These are phyloP conservation scores for Ceratocystiopsis sp. DNA, from an alignment of 2,329 filamentous ascomycete genomes.

Conservation along the genomic window DNA sequence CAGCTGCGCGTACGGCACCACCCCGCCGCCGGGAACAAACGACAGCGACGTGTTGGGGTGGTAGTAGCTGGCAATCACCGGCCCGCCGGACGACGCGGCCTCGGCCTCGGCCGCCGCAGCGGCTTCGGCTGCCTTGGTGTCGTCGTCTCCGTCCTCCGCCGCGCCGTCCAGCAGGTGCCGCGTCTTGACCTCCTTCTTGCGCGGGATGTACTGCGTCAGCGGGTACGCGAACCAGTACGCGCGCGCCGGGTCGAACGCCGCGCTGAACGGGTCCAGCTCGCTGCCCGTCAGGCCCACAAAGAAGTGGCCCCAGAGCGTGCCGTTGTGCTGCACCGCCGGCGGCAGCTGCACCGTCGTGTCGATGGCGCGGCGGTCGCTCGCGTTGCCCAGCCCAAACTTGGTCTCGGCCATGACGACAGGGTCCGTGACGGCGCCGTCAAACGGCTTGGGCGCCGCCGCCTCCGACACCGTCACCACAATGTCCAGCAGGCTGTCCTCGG, in stretches of 20 bases:
- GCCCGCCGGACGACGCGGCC: conserved; percentile 29
- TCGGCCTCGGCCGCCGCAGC: conserved; percentile 8
- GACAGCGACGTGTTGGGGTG: conserved; percentile 88
- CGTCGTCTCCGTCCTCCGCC: conserved; percentile 30
- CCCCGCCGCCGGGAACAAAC: conserved; percentile 65
- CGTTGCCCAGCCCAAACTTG: conserved; percentile 63
- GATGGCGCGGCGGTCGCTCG: conserved; percentile 58
- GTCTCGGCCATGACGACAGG: conserved; percentile 65
- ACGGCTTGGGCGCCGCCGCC: conserved; percentile 48
- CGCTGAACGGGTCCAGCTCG: conserved; percentile 55
- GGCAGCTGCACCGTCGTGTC: conserved; percentile 68
- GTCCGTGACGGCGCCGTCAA: conserved; percentile 45
- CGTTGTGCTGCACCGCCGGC: conserved; percentile 68
- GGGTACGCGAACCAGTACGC: conserved; percentile 76
- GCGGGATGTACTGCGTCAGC: conserved; percentile 74
- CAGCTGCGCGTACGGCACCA: conserved; percentile 46
- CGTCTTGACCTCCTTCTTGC: conserved; percentile 79
- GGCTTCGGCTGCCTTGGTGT: conserved; percentile 32
- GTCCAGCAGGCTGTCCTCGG: conserved; percentile 60
- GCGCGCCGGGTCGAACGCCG: conserved; percentile 53
- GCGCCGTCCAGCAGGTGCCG: conserved; percentile 61
- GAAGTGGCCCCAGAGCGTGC: conserved; percentile 89
- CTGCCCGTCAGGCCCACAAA: conserved; percentile 66
- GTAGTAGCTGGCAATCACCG: conserved; percentile 73
- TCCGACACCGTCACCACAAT: conserved; percentile 72